phyloP scores from a whole-genome alignment of 2,329 filamentous ascomycete species.

The Alternaria conjuncta region DNA sequence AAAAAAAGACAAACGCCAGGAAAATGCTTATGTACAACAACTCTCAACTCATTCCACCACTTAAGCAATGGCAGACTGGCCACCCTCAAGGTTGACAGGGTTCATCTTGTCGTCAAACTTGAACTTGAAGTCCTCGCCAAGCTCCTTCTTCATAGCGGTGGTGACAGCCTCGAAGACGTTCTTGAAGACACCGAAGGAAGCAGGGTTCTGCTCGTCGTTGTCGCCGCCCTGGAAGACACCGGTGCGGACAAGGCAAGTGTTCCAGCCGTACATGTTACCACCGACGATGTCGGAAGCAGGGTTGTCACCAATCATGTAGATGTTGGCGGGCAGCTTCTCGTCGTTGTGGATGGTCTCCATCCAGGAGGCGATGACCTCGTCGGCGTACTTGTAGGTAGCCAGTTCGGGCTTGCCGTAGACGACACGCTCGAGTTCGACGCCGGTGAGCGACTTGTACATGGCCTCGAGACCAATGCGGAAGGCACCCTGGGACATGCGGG shows the following conservation, averaged over 20 bases:
- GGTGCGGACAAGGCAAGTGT: conserved; percentile 78
- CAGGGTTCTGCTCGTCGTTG: conserved; percentile 78
- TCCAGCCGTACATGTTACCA: conserved; percentile 83
- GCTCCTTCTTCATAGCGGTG: conserved; percentile 70
- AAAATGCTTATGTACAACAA: conserved; percentile 11
- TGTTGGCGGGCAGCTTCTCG: conserved; percentile 70
- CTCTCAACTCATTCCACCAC: background rate
- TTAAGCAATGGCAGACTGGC: conserved; percentile 63
- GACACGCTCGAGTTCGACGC: conserved; percentile 74
- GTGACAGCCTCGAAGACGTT: conserved; percentile 76
- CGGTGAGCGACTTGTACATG: conserved; percentile 74
- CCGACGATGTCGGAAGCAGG: conserved; percentile 76
- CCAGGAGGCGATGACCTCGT: conserved; percentile 74
- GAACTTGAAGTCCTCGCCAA: conserved; percentile 77
- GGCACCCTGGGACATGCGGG: conserved; percentile 75
- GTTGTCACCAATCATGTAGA: conserved; percentile 81
- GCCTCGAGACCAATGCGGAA: conserved; percentile 77
- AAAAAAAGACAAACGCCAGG: background rate
- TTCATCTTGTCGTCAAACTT: conserved; percentile 75
- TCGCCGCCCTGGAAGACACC: conserved; percentile 79
- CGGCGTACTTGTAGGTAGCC: conserved; percentile 80
- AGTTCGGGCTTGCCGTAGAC: conserved; percentile 78
- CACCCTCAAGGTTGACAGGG: conserved; percentile 64
- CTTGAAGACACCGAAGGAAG: conserved; percentile 76
- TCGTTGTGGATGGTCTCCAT: conserved; percentile 79